phyloP scores from a whole-genome alignment of 306 rosid species.

The Citrullus amarus region DNA sequence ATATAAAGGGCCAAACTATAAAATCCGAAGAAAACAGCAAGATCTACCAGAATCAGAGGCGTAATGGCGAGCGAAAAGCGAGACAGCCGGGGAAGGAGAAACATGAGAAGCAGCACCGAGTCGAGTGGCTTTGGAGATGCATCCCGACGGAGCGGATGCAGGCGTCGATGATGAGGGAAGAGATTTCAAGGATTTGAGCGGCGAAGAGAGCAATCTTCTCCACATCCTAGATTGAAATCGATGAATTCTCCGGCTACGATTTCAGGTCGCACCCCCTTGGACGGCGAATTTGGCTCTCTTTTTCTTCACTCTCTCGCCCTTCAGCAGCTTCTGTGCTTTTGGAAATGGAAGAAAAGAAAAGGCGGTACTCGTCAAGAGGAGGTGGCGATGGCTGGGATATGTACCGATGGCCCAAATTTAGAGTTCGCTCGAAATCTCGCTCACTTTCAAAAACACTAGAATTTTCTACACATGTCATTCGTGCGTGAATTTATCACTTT shows the following conservation, averaged over 20 bases:
- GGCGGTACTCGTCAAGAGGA: slow-evolving; percentile 1
- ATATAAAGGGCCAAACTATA: background rate
- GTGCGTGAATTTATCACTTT: no score
- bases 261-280: slow-evolving; percentile 7
- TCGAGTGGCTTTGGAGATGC: slow-evolving; percentile 26
- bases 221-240: slow-evolving; percentile 28
- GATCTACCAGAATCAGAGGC: slow-evolving; percentile 41
- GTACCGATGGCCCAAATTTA: no score
- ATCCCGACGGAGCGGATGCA: slow-evolving; percentile 32
- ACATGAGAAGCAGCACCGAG: slow-evolving; percentile 7
- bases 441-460: no score
- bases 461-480: accelerated
- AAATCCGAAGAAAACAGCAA: background rate
- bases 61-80: slow-evolving; percentile 26
- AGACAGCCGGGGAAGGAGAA: slow-evolving; percentile 3
- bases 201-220: slow-evolving; percentile 57
- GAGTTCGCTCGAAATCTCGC: no score
- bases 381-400: background rate
- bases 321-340: background rate
- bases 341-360: background rate
- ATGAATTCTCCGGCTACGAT: background rate
- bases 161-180: slow-evolving; percentile 13
- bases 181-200: slow-evolving; percentile 45
- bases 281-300: background rate
- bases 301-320: background rate